phyloP scores from a whole-genome alignment of 345 rosid species.

The Toxicodendron radicans region DNA sequence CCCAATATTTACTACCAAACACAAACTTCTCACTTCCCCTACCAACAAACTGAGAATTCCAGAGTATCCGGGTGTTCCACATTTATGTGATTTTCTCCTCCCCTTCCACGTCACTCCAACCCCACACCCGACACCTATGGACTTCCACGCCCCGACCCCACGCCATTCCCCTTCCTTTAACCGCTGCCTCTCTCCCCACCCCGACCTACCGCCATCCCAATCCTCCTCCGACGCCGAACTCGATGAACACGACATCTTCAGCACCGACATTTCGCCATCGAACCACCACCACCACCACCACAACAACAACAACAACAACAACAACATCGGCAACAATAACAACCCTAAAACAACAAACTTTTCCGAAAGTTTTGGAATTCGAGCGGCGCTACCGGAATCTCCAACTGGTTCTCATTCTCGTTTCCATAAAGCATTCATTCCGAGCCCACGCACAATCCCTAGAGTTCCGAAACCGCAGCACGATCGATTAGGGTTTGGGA shows the following conservation, averaged over 20 bases:
- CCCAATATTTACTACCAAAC: no score
- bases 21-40: no score
- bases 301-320: conserved; percentile 13
- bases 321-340: conserved; percentile 26
- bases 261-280: conserved; percentile 48
- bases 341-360: conserved; percentile 33
- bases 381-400: conserved; percentile 67
- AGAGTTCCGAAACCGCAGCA: conserved; percentile 65
- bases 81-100: not conserved
- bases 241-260: conserved; percentile 64
- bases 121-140: conserved; percentile 31
- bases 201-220: conserved; percentile 26
- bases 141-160: conserved; percentile 35
- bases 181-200: conserved; percentile 36
- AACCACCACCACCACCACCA: conserved; percentile 19
- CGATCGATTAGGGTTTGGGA: conserved; percentile 45
- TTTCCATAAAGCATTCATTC: conserved; percentile 53
- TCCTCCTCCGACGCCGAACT: conserved; percentile 43
- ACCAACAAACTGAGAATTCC: no score
- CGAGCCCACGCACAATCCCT: conserved; percentile 58
- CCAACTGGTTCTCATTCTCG: conserved; percentile 42
- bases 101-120: conserved; percentile 17
- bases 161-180: conserved; percentile 32
- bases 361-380: conserved; percentile 70
- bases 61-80: not conserved